Evolutionary conservation across 352 stramenopile species (phyloP).

Genomic region (Globisporangium irregulare): DNA sequence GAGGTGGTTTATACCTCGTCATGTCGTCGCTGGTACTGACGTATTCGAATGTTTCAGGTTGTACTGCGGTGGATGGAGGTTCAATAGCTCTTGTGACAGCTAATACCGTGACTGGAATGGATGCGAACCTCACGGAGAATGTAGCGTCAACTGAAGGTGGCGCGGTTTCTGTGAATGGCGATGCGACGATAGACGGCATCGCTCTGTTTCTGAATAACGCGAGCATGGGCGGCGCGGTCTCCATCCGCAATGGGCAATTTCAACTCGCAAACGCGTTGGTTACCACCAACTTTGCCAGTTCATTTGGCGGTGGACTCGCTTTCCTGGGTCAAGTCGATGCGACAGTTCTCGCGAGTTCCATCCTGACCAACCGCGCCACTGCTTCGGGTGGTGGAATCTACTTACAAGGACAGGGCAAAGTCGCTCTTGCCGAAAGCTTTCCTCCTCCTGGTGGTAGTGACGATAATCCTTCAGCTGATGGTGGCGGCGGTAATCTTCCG

Average conservation of each 20-base stretch:
- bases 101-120: constrained; percentile 9
- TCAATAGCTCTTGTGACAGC: neutral
- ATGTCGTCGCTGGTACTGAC: constrained; percentile 9
- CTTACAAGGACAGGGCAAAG: constrained; percentile 3
- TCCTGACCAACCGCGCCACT: constrained; percentile 3
- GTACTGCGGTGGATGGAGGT: constrained; percentile 8
- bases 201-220: constrained; percentile 5
- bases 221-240: constrained; percentile 4
- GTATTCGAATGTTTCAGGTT: constrained; percentile 13
- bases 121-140: constrained; percentile 15
- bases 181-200: neutral
- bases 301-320: constrained; percentile 7
- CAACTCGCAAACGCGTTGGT: constrained; percentile 1
- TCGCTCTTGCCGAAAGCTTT: neutral
- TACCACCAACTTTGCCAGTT: neutral
- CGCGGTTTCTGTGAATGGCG: neutral
- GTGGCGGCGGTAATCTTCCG: neutral
- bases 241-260: neutral
- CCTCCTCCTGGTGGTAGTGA: neutral
- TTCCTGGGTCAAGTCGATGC: constrained; percentile 2
- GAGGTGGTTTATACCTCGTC: constrained; percentile 26
- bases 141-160: constrained; percentile 10
- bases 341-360: neutral
- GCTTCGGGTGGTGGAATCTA: constrained; percentile 8
- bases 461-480: neutral